phyloP scores from a whole-genome alignment of 805 yeast species.

The Komagataella pastoris region DNA sequence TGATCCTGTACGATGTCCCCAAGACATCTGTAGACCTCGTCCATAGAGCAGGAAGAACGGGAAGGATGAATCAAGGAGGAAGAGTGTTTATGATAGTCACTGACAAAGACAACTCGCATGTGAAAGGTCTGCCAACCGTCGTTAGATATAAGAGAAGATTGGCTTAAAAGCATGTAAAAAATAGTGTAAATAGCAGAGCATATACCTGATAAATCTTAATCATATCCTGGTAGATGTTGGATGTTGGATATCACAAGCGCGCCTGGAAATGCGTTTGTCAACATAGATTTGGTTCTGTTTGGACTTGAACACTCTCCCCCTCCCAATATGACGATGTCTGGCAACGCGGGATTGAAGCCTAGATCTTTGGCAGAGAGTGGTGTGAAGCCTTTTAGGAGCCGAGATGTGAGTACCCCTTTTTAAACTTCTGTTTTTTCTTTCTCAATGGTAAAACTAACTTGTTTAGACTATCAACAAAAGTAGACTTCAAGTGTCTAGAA shows the following conservation, averaged over 20 bases:
- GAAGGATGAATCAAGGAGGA: constrained; percentile 82
- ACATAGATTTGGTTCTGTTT: not conserved
- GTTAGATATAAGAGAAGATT: constrained; percentile 35
- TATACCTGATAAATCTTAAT: not conserved
- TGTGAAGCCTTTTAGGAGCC: not conserved
- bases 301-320: not conserved
- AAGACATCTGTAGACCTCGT: constrained; percentile 72
- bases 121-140: constrained; percentile 65
- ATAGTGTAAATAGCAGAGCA: not conserved
- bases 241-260: not conserved
- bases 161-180: constrained; percentile 7
- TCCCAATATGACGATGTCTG: not conserved
- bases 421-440: no score
- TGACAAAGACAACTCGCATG: constrained; percentile 60
- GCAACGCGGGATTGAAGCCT: not conserved
- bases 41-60: constrained; percentile 91
- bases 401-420: not conserved
- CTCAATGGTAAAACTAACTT: not conserved
- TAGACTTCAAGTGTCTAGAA: not conserved
- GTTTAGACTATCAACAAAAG: not conserved
- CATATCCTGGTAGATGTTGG: not conserved
- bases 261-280: not conserved
- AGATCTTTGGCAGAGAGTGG: not conserved
- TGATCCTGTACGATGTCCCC: constrained; percentile 79
- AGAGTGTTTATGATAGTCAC: constrained; percentile 73